Base-by-base conservation (phyloP, 768 basidiomycete genomes). In the Termitomyces sp. region DNA sequence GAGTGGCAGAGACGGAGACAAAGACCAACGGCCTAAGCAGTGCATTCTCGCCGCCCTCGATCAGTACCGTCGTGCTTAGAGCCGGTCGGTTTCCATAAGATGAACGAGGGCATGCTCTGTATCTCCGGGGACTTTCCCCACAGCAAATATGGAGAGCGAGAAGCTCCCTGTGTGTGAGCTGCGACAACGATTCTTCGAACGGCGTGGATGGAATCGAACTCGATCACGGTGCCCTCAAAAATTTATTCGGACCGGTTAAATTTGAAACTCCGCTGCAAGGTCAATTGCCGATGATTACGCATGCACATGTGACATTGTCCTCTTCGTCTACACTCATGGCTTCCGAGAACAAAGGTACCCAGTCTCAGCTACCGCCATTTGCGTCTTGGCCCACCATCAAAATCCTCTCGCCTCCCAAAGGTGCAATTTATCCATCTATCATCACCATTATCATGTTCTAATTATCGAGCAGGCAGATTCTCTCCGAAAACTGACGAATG, bases 71-170 rank as follows among this genome's bases (percentile, higher is more conserved):
- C 84, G 78, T 79, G 78, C 82, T 87, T 89, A 72, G 73, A 77
- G 84, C 77, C 78, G 82, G 86, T 74, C 68, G 87, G 78, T 90
- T 85, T 88, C 88, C 88, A 62, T 76, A 63, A 68, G 64, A 49
- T 59, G 76, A 76, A 73, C 68, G 74, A 81, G 76, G 73, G 74
- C 70, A 78, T 72, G 66, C 83, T 88, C 88, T 86, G 85, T 79
- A 70, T 81, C 89, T 90, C 89, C 89, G 89, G 89, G 86, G 89
- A 90, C 89, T 90, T 91, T 90, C 88, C 89, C 89, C 89, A 85
- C 89, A 90, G 89, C 86, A 61, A 58, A 73, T 77, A 59, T 52
- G 58, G 72, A 77, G 76, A 77, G 74, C 67, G 53, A 52, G 56
- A 54, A 61, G 71, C 78, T 79, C 76, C 75, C 81, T 78, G 89